A percentile compares a stretch with the other conserved stretches of the same genome.
These are phyloP conservation scores for Drosera capensis DNA, from an alignment of 148 eudicot genomes.

Conservation along the genomic window DNA sequence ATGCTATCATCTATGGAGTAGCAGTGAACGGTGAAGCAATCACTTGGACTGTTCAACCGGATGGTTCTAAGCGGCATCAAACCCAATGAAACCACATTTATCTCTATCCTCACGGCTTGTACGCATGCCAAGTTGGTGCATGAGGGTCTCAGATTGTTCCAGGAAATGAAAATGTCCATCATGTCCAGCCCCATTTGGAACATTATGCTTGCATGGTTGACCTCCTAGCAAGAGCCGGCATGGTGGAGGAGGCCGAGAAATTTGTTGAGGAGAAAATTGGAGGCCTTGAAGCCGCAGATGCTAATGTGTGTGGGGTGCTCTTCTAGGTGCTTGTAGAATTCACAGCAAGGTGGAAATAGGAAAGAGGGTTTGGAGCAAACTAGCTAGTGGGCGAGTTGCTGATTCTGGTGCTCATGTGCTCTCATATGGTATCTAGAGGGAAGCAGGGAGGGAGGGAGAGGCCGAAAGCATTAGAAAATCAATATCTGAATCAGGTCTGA, in stretches of 20 bases:
- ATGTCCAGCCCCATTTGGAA: conserved; percentile 19
- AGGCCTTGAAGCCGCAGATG: conserved; percentile 16
- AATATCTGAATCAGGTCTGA: conserved; percentile 10
- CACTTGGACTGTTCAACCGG: conserved; percentile 13
- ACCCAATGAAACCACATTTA: conserved; percentile 23
- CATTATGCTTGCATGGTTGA: conserved; percentile 31
- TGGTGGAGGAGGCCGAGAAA: conserved; percentile 24
- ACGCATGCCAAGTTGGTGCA: conserved; percentile 22
- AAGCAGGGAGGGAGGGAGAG: conserved; percentile 29
- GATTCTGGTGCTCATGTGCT: conserved; percentile 25
- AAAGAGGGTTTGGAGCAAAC: conserved; percentile 17
- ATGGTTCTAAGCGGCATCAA: conserved; percentile 13
- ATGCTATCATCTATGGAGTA: conserved; percentile 23
- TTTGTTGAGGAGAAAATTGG: conserved; percentile 21
- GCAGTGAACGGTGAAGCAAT: conserved; percentile 27
- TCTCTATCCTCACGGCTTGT: conserved; percentile 23
- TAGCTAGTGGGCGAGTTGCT: conserved; percentile 13
- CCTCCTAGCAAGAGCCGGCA: conserved; percentile 27
- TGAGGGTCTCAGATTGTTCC: conserved; percentile 22
- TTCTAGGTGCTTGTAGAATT: conserved; percentile 23
- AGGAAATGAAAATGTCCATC: conserved; percentile 15
- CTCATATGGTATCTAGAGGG: conserved; percentile 23
- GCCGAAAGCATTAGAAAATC: conserved; percentile 14
- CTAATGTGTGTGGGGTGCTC: conserved; percentile 29
- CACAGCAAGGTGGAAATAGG: conserved; percentile 22